Evolutionary conservation across 2,329 filamentous ascomycete genomes (phyloP).

Genomic region (Esteya vermicola): DNA sequence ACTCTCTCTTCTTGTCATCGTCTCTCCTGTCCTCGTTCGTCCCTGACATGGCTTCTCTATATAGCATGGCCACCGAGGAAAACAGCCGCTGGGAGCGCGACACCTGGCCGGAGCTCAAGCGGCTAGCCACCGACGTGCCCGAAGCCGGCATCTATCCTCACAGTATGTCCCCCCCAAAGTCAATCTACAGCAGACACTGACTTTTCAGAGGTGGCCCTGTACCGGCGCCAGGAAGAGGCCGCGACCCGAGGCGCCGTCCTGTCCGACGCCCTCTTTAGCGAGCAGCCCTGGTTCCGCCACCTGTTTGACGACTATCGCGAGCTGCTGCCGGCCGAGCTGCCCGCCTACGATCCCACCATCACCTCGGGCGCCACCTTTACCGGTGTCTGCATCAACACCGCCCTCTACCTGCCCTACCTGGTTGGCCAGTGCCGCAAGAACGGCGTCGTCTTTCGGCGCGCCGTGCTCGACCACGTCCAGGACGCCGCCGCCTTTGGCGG

Average conservation of each 20-base stretch:
- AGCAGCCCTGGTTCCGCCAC: constrained; percentile 60
- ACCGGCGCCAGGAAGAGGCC: constrained; percentile 29
- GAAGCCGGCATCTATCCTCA: constrained; percentile 75
- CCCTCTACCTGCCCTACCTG: constrained; percentile 78
- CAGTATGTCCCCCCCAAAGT: constrained; percentile 23
- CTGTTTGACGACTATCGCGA: constrained; percentile 59
- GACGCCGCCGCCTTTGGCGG: constrained; percentile 50
- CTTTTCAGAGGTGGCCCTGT: constrained; percentile 29
- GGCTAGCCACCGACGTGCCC: constrained; percentile 48
- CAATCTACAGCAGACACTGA: not conserved
- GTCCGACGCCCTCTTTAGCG: constrained; percentile 45
- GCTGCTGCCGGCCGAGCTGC: constrained; percentile 43
- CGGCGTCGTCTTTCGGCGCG: constrained; percentile 55
- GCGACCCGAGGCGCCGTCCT: constrained; percentile 33
- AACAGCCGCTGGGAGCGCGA: constrained; percentile 43
- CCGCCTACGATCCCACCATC: constrained; percentile 47
- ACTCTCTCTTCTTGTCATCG: not conserved
- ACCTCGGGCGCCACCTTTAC: constrained; percentile 65
- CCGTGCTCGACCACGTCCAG: constrained; percentile 50
- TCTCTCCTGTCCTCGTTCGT: constrained; percentile 1
- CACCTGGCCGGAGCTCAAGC: constrained; percentile 48
- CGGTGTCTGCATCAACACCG: constrained; percentile 83
- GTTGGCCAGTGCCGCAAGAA: constrained; percentile 63
- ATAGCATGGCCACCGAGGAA: constrained; percentile 27
- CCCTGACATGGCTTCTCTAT: not conserved